phyloP scores from a whole-genome alignment of 2,329 filamentous ascomycete genomes.

The Calonectria montana region DNA sequence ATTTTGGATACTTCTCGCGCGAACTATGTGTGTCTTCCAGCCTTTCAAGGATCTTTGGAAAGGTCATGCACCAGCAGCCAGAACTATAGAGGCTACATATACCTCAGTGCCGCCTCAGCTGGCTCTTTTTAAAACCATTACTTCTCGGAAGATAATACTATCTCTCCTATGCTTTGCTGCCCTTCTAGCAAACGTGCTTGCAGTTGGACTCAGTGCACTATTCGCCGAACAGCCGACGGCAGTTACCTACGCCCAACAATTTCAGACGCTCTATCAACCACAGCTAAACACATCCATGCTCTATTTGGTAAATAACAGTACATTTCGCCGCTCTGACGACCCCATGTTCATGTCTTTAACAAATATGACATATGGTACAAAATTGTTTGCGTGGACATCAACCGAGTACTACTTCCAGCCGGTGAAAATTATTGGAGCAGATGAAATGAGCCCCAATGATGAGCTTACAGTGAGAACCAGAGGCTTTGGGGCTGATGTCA shows the following conservation, averaged over 20 bases:
- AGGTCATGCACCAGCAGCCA: neutral
- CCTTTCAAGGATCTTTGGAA: constrained; percentile 16
- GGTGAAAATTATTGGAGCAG: neutral
- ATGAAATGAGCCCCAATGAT: neutral
- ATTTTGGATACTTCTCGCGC: constrained; percentile 12
- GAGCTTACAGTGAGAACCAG: neutral
- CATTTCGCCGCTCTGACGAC: neutral
- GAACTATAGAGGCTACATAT: neutral
- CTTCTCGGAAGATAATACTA: neutral
- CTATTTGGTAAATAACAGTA: neutral
- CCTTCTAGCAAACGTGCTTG: constrained; percentile 3
- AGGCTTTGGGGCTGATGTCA: constrained; percentile 1
- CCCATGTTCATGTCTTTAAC: neutral
- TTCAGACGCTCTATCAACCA: neutral
- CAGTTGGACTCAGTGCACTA: constrained; percentile 9
- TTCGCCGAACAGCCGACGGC: neutral
- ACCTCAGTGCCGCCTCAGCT: constrained; percentile 14
- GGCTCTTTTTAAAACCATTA: neutral
- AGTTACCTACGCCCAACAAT: neutral
- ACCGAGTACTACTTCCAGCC: constrained; percentile 7
- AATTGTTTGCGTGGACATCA: neutral
- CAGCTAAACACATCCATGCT: neutral
- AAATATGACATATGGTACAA: neutral
- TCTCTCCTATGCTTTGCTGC: neutral
- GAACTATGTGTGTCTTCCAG: constrained; percentile 13